Evolutionary conservation across 1,284 basidiomycete genomes (phyloP).

Genomic region (Moesziomyces aphidis): DNA sequence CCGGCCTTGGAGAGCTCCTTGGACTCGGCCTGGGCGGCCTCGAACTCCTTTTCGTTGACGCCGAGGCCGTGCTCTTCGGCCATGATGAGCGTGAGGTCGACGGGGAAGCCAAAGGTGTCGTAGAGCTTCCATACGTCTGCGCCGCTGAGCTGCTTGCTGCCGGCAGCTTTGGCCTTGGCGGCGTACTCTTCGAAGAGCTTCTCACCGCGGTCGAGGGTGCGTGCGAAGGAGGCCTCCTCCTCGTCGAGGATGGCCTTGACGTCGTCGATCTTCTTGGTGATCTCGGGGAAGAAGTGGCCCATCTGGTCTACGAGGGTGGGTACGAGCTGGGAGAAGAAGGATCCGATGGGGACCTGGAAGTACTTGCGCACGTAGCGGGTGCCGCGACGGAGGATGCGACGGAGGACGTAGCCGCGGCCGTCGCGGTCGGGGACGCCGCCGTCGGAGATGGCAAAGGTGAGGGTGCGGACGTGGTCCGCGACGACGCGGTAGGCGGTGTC

Average conservation of each 20-base stretch:
- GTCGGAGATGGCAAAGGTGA: conserved; percentile 95
- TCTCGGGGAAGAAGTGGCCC: conserved; percentile 92
- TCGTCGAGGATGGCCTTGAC: conserved; percentile 96
- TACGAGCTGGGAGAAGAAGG: conserved; percentile 92
- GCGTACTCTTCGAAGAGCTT: conserved; percentile 95
- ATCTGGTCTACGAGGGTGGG: conserved; percentile 90
- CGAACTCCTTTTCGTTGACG: conserved; percentile 90
- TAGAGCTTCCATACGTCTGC: conserved; percentile 97
- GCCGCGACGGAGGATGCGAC: conserved; percentile 90
- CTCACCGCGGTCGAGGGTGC: conserved; percentile 95
- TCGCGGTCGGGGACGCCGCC: conserved; percentile 96
- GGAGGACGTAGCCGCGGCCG: conserved; percentile 93
- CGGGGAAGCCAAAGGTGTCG: conserved; percentile 98
- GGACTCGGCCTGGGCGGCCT: conserved; percentile 85
- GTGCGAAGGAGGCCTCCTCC: conserved; percentile 95
- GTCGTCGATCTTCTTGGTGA: conserved; percentile 83
- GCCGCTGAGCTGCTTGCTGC: conserved; percentile 80
- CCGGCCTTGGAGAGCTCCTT: conserved; percentile 91
- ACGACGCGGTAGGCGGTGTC: conserved; percentile 98
- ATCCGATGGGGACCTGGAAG: conserved; percentile 90
- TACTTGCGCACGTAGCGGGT: conserved; percentile 96
- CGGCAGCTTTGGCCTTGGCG: conserved; percentile 76
- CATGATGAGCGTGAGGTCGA: conserved; percentile 96
- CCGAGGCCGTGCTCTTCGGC: conserved; percentile 89
- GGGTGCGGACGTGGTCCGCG: conserved; percentile 94